These are phyloP conservation scores for Hordeum marinum DNA, from an alignment of 176 grass and related monocot genomes.

Conservation along the genomic window DNA sequence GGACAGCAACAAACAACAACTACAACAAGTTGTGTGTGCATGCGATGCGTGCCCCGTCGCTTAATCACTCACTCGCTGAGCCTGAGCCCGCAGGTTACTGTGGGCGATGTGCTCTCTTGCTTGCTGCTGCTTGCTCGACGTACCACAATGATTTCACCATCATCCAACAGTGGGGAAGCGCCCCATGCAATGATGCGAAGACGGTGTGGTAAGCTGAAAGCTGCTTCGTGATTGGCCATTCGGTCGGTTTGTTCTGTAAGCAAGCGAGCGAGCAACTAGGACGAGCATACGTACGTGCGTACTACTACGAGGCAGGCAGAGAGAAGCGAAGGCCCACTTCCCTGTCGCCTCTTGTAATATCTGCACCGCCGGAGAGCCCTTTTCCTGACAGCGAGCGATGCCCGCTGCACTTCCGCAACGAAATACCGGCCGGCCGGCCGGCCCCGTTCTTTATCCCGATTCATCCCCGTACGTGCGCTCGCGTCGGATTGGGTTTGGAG, in stretches of 20 bases:
- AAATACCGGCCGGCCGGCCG: background rate
- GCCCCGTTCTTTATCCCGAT: background rate
- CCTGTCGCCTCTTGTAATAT: background rate
- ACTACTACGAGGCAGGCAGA: too few relatives aligned
- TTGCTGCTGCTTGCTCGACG: background rate
- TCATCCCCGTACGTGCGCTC: background rate
- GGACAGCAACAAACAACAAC: background rate
- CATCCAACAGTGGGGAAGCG: background rate
- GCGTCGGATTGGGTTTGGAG: slow-evolving; percentile 23
- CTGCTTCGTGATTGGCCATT: background rate
- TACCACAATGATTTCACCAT: background rate
- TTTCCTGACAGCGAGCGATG: slow-evolving; percentile 18
- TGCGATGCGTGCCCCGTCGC: too few relatives aligned
- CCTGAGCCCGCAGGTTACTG: background rate
- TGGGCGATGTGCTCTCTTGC: too few relatives aligned
- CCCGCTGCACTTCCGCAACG: background rate
- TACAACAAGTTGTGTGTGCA: too few relatives aligned
- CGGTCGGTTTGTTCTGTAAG: slow-evolving; percentile 19
- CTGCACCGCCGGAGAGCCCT: background rate
- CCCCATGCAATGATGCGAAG: background rate
- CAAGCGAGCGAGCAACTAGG: background rate
- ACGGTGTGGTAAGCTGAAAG: background rate
- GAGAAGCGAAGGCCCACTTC: background rate
- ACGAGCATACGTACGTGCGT: background rate
- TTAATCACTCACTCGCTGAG: background rate